Conservation (phyloP, 2,329 filamentous ascomycete genomes). For the Zasmidium citrigriseum region DNA sequence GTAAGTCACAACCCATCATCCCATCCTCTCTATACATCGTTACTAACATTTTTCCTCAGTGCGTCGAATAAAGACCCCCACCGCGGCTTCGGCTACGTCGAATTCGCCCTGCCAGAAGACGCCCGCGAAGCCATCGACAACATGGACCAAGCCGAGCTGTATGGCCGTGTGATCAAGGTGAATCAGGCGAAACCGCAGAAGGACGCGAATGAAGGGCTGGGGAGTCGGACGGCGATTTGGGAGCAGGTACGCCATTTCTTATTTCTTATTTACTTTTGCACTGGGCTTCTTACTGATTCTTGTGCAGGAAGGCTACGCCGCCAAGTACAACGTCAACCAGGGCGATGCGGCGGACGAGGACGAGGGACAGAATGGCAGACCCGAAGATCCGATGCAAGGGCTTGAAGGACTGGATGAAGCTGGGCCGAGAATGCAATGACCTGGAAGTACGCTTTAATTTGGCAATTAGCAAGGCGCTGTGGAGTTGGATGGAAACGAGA, state of each 20-base stretch:
- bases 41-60: constrained; percentile 19
- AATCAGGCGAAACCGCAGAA: constrained; percentile 90
- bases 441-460: not conserved
- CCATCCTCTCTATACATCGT: not conserved
- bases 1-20: constrained; percentile 37
- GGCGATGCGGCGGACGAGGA: constrained; percentile 66
- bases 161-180: constrained; percentile 88
- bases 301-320: constrained; percentile 84
- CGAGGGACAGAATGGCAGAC: constrained; percentile 50
- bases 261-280: not conserved
- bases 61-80: constrained; percentile 76
- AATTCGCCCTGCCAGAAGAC: constrained; percentile 83
- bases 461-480: not conserved
- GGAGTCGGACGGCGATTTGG: constrained; percentile 94
- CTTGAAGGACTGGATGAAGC: constrained; percentile 91
- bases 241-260: constrained; percentile 80
- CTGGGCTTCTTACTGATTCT: constrained; percentile 14
- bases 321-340: constrained; percentile 80
- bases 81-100: constrained; percentile 93
- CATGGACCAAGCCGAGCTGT: constrained; percentile 96
- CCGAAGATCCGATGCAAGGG: constrained; percentile 80
- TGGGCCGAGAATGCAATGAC: constrained; percentile 76
- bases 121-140: constrained; percentile 97
- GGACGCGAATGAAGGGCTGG: constrained; percentile 80
- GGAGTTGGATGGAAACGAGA: too few relatives aligned